Evolutionary conservation across 179 eudicot species (phyloP), one percentile per base, ranked within the genome.

Genomic region (Heliamphora pulchella): DNA sequence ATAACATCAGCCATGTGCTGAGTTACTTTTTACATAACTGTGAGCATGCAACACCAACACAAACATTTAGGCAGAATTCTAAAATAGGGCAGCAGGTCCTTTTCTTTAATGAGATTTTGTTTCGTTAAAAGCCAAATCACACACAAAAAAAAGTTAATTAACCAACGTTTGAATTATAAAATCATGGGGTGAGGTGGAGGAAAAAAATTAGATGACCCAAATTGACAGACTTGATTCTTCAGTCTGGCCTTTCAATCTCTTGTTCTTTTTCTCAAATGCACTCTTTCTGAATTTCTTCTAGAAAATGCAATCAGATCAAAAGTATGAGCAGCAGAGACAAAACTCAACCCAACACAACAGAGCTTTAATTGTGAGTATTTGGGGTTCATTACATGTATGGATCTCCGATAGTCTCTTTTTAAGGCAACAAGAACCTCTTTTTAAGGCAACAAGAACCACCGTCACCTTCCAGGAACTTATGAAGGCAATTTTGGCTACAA

Each of bases 261-360:
- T 58, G 39, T 74, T 61, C 8, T 44, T 55, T 13, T 55, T 71
- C 55, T 47, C 11, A 47, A 14, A 74, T 51, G 43, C 59, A 20
- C 15, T 71, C 41, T 48, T n/a, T 58, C 57, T 70, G 57, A 50
- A 43, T 71, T 71, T 15, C 75, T 50, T 71, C 58, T 20, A 54
- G 14, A 39, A 54, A 44, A 46, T 2, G 13, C 53, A 17, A 17
- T 13, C 41, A 15, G 20, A 44, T 54, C 9, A 39, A 41, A 55
- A 14, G 55, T 5, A 54, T 22, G 9, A 73, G 13, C 61, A 74
- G 39, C 15, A 74, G 10, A 22, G 47, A 18, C 20, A 17, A 57
- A 55, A 55, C 9, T 39, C 20, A 41, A 14, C 13, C 55, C 48
- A 74, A 55, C 65, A 31, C 77, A 74, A 74, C 10, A 14, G 44